These are phyloP conservation scores for Populus nigra DNA, from an alignment of 345 rosid species.

Conservation along the genomic window DNA sequence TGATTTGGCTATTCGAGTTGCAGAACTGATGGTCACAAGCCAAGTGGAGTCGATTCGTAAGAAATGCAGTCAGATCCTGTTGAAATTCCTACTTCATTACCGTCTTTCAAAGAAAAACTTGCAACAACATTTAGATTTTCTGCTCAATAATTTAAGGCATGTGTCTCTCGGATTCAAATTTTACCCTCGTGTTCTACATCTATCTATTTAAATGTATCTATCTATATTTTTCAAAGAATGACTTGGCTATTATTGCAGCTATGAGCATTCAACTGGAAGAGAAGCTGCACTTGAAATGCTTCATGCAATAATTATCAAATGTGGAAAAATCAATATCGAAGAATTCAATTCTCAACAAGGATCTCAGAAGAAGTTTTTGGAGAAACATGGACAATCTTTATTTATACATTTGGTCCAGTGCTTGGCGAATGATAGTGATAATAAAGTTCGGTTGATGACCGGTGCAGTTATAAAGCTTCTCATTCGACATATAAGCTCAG, in stretches of 20 bases:
- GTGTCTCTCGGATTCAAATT: constrained; percentile 12
- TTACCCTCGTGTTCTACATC: neutral
- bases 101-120: constrained; percentile 57
- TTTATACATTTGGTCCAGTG: constrained; percentile 55
- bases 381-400: constrained; percentile 51
- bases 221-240: neutral
- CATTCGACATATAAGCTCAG: constrained; percentile 44
- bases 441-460: constrained; percentile 52
- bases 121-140: constrained; percentile 62
- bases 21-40: constrained; percentile 80
- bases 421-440: constrained; percentile 63
- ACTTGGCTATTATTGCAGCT: constrained; percentile 44
- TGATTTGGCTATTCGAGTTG: constrained; percentile 59
- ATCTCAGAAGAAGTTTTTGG: constrained; percentile 47
- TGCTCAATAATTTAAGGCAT: constrained; percentile 66
- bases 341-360: too few relatives aligned
- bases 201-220: neutral
- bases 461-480: constrained; percentile 59
- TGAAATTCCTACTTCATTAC: constrained; percentile 75
- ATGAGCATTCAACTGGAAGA: constrained; percentile 81
- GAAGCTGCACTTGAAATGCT: constrained; percentile 90
- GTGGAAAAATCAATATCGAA: too few relatives aligned
- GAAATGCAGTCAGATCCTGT: constrained; percentile 71
- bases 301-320: constrained; percentile 59
- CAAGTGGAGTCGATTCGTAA: constrained; percentile 64